These are phyloP conservation scores for Imleria badia DNA, from an alignment of 768 basidiomycete genomes.

Conservation along the genomic window DNA sequence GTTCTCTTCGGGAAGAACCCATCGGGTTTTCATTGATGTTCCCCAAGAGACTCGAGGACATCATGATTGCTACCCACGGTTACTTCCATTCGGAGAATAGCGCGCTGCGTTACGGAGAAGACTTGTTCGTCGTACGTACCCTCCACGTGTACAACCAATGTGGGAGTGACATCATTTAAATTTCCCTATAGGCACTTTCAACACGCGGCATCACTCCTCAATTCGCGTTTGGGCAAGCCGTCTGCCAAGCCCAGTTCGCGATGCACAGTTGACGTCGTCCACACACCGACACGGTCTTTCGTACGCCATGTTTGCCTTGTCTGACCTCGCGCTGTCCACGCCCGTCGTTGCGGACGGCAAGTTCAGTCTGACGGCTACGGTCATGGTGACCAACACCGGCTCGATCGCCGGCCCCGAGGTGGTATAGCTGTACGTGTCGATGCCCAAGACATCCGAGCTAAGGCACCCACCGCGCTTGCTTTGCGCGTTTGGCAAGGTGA, in stretches of 20 bases:
- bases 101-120: no score
- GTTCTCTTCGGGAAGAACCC: constrained; percentile 80
- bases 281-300: constrained; percentile 62
- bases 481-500: constrained; percentile 63
- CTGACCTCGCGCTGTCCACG: constrained; percentile 48
- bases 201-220: constrained; percentile 59
- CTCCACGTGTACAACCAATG: not conserved
- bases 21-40: constrained; percentile 71
- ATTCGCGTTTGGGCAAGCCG: constrained; percentile 70
- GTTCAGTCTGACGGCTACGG: constrained; percentile 46
- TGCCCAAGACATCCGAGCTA: no score
- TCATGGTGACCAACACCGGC: constrained; percentile 67
- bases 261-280: not conserved
- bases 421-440: no score
- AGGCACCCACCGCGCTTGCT: constrained; percentile 61
- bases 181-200: constrained; percentile 55
- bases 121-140: no score
- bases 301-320: constrained; percentile 67
- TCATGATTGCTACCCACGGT: constrained; percentile 64
- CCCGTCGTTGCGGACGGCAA: constrained; percentile 41
- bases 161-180: not conserved
- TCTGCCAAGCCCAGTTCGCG: not conserved
- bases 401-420: constrained; percentile 59
- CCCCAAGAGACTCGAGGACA: no score
- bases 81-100: constrained; percentile 73